Evolutionary conservation across 441 rosid genomes (phyloP), one percentile per base, ranked within the genome.

Genomic region (Raphanus hybrid): DNA sequence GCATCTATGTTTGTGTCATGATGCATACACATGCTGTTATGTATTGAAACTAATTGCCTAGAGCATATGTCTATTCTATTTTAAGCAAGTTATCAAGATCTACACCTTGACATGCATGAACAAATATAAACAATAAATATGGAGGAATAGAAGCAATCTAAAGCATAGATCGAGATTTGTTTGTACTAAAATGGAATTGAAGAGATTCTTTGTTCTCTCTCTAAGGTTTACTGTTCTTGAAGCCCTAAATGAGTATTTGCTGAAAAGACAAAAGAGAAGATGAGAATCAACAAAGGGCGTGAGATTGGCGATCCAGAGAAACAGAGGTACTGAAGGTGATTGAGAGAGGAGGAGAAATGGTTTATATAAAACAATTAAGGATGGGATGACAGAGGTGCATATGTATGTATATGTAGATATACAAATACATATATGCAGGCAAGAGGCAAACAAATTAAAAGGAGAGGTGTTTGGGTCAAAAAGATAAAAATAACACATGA

Each of bases 401-500:
- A 48, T 63, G 60, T 32, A 60, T 60, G 64, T 54, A 34, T 68
- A 50, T 68, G 64, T 15, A 63, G 69, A 69, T 57, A 16, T 45
- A 64, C 20, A 57, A 4, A 23, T 15, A 60, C 26, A 45, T 76
- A 41, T 64, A 60, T 65, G 77, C 68, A 72, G 64, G n/a, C 77
- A 75, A 59, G 52, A 9, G 43, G 77, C 39, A 75, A 63, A 66
- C 74, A 78, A 71, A 74, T 79, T 74, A 78, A 71, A 71, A 74
- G 68, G 54, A 65, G 74, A 73, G 62, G 70, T 81, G 80, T 76
- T 76, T 74, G 81, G 78, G 81, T 70, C 72, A 77, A 81, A 78
- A 80, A 73, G 77, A 66, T 35, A 61, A 57, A 50, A 73, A 73
- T 68, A 80, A 79, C 64, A 70, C 66, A 64, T 66, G 67, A 60